Base-by-base conservation (phyloP, 352 stramenopile genomes). In the Blastocystis sp. region DNA sequence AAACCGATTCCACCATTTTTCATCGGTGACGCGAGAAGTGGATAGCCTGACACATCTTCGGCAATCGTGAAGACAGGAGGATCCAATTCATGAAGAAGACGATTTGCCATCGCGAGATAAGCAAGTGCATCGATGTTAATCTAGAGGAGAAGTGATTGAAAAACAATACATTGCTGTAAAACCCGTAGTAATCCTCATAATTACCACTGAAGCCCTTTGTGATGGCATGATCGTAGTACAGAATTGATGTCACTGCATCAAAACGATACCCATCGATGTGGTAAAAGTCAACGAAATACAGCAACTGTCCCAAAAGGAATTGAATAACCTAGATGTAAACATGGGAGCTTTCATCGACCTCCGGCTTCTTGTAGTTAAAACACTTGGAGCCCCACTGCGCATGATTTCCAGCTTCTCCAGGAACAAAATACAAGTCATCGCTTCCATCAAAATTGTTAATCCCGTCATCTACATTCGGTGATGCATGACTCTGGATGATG, bases 221-320 rank as follows among this genome's bases (percentile, higher is more conserved):
- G 54, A 91, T 90, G n/a, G 81, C 90, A 87, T 91, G 90, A 69
- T 91, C 81, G 41, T 87, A 73, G 81, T 91, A 91, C 39, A 91
- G 34, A 26, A 91, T 91, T 11, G 47, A 79, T 8, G 90, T 91
- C 26, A 91, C 89, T n/a, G 87, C 90, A 43, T 91, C 90, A 53
- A 91, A 91, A 2, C 90, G 76, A 45, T 90, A 91, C 11, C 90
- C 90, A 63, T 91, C 90, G 55, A 91, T 70, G 24, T 70, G 53
- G 39, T 90, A 91, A 20, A 87, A 69, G 24, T 91, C 55, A 20
- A 91, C 55, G 59, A 87, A 91, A 54, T 81, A 91, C 6, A 87
- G 59, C 3, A 91, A 11, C 26, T 91, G 90, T 54, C 81, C 81
- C 39, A 91, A 62, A 6, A 91, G 47, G 68, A 90, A 91, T 20